Evolutionary conservation across 2,329 filamentous ascomycete genomes (phyloP), one percentile per base, ranked within the genome.

Genomic region (Aspergillus aculeatinus): DNA sequence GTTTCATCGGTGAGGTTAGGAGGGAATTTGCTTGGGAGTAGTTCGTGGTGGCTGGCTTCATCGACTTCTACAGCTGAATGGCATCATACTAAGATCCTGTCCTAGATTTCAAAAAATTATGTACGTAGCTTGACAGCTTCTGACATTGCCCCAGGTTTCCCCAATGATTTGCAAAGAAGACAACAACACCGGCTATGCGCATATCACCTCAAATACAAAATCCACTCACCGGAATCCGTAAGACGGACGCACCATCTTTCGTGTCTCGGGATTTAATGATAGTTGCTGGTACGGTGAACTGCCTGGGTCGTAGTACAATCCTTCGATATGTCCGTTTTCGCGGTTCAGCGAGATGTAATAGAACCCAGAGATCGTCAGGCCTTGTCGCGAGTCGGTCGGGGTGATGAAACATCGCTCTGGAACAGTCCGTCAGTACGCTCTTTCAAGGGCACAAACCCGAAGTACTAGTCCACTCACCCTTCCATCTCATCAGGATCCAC

Each of bases 401-500:
- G 77, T 79, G 62, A 82, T 77, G 67, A 82, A 82, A 61, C 79
- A 81, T 59, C 76, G 76, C 73, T 82, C 76, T 80, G 60, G 23
- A 5, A 48, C 27, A 39, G 12, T 44, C 7, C 11, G n/a, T 61
- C 31, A 60, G 58, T 29, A 25, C 7, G 48, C 14, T 7, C 27
- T 9, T 27, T 7, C 27, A 9, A 44, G 0, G 3, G 39, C 19
- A 59, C 51, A 19, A 4, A 54, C 53, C 11, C 6, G 21, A 4
- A 23, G 19, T 35, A 9, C 51, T 31, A 44, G 48, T 10, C 14
- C 39, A 68, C 71, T 62, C 61, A 79, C 79, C 80, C 70, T 82
- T 82, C 80, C 80, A 82, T 62, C 80, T 72, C 80, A 82, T 82
- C 64, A 82, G 64, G 51, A 82, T 79, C 79, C 79, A 82, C 27